Base-by-base conservation (phyloP, 768 basidiomycete genomes). In the Tulasnella sp. region DNA sequence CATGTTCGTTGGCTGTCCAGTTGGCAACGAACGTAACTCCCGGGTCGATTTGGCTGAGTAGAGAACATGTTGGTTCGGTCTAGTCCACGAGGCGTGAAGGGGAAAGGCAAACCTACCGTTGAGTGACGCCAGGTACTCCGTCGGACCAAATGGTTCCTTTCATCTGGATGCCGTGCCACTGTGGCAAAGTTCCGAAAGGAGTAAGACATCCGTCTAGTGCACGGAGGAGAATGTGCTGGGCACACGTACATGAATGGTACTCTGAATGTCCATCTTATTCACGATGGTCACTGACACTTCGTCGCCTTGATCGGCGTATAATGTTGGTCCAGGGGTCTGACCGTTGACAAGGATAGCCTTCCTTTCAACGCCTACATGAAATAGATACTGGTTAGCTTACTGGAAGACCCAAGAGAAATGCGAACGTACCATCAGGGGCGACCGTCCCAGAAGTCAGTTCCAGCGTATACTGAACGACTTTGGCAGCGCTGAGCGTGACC, bases 41-140 rank as follows among this genome's bases (percentile, higher is more conserved):
- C 15, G 74, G 74, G 49, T 37, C 54, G 54, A 75, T 75, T 54
- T 68, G 58, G 8, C 74, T 67, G 38, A 37, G 29, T 31, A 15
- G 72, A 38, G 34, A 29, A 9, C 6, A 38, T 1, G 11, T 42
- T 22, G 31, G 17, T 68, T 15, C 3, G 67, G 25, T 6, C 69
- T 4, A 3, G 69, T 31, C 17, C n/a, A 36, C 5, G 31, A 72
- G 34, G 68, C 31, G 40, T 3, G 22, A 31, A 29, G 14, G 11
- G 45, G 29, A 22, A 54, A 11, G 34, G 42, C 4, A 42, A 42
- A n/a, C 25, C 15, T 49, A 45, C 49, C 40, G 38, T 54, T 72
- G 52, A n/a, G 52, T 75, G 54, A 75, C 64, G 42, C 74, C 74
- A 4, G 74, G 74, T 15, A 75, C 74, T 19, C 74, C 74, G 38